Conservation (phyloP, 2,329 filamentous ascomycete genomes). For the Colletotrichum truncatum region DNA sequence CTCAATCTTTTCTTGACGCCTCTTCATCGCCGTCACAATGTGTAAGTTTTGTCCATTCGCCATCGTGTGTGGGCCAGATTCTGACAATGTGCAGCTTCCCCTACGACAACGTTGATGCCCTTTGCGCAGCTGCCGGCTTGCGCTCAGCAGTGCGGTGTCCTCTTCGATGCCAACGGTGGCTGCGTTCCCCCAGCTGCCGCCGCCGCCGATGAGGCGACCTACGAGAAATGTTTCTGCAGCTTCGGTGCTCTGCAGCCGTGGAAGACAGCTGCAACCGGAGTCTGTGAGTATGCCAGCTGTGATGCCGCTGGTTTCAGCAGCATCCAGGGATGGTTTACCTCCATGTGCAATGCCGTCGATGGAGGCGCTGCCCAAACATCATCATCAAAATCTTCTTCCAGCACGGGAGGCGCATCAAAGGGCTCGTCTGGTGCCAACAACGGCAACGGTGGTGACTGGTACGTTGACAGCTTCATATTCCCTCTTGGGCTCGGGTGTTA, state of each 20-base stretch:
- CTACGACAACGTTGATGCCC: conserved; percentile 62
- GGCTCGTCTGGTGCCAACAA: conserved; percentile 31
- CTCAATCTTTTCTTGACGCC: not conserved
- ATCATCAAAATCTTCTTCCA: conserved; percentile 39
- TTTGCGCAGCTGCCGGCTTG: conserved; percentile 70
- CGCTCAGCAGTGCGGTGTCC: conserved; percentile 64
- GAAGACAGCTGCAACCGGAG: conserved; percentile 55
- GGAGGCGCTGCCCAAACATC: conserved; percentile 39
- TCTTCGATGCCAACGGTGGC: conserved; percentile 75
- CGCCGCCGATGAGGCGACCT: conserved; percentile 58
- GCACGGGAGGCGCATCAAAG: conserved; percentile 35
- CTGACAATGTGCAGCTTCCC: conserved; percentile 8
- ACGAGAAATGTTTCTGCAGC: conserved; percentile 79
- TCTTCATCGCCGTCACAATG: conserved; percentile 14
- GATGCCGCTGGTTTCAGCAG: conserved; percentile 56
- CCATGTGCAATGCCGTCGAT: conserved; percentile 66
- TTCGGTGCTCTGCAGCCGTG: conserved; percentile 62
- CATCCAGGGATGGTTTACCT: conserved; percentile 76
- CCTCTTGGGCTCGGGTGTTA: not conserved
- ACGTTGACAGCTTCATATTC: conserved; percentile 36
- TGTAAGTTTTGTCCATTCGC: conserved; percentile 15
- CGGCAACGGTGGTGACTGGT: conserved; percentile 56
- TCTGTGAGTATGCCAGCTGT: conserved; percentile 69
- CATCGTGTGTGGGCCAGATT: not conserved
- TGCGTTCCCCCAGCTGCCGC: conserved; percentile 71